phyloP scores from a whole-genome alignment of 2,329 filamentous ascomycete species.

The Cytospora piceicola region DNA sequence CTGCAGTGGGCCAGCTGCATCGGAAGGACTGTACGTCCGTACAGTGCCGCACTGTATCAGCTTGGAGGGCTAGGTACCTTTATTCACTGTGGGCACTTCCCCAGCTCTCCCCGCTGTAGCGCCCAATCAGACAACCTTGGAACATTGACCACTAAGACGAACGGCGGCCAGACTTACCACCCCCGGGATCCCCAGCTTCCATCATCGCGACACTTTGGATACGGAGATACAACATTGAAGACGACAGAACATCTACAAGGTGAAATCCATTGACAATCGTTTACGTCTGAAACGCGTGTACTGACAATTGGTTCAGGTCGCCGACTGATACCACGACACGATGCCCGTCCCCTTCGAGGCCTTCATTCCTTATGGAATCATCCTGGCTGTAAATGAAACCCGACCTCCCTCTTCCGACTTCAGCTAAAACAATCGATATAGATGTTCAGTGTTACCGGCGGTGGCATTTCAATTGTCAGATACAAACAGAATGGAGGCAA shows the following conservation, averaged over 20 bases:
- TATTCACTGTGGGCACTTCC: background rate
- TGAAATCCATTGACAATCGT: background rate
- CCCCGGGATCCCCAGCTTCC: background rate
- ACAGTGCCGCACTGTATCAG: background rate
- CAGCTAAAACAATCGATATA: slow-evolving; percentile 37
- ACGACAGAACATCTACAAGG: slow-evolving; percentile 6
- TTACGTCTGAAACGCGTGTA: background rate
- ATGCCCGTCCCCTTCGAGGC: slow-evolving; percentile 70
- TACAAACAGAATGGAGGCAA: slow-evolving; percentile 64
- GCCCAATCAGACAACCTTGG: background rate
- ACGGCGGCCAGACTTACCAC: background rate
- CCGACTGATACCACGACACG: slow-evolving; percentile 34
- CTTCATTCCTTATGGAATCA: slow-evolving; percentile 67
- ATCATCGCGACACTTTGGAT: slow-evolving; percentile 8
- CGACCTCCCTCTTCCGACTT: slow-evolving; percentile 20
- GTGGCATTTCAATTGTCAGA: slow-evolving; percentile 60
- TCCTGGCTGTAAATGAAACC: slow-evolving; percentile 57
- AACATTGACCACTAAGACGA: background rate
- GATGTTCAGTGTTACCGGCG: slow-evolving; percentile 67
- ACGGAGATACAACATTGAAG: background rate
- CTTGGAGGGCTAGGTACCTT: background rate
- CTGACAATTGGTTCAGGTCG: slow-evolving; percentile 32
- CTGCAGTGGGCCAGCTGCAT: slow-evolving; percentile 17
- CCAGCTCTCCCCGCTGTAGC: background rate
- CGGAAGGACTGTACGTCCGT: background rate